Percentiles rank a stretch among this genome's conserved stretches.
Conservation (phyloP, 2,329 filamentous ascomycete genomes). For the Basipetospora chlamydospora region DNA sequence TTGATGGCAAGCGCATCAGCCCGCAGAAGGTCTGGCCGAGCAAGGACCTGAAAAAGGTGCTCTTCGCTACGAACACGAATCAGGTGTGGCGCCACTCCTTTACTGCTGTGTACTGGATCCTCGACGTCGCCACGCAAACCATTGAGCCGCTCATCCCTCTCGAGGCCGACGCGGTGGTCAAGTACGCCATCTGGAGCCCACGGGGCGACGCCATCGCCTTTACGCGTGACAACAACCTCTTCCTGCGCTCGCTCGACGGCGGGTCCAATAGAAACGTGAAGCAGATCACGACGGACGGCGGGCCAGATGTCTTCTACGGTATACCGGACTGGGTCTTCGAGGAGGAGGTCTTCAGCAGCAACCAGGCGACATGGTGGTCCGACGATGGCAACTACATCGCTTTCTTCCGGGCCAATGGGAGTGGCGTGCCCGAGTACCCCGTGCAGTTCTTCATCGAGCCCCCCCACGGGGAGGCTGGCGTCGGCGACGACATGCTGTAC, state of each 20-base stretch:
- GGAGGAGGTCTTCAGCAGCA: conserved; percentile 48
- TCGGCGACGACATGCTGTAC: conserved; percentile 63
- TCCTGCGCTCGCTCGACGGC: conserved; percentile 44
- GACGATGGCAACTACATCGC: conserved; percentile 77
- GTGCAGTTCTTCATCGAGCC: conserved; percentile 85
- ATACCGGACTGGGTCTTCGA: conserved; percentile 97
- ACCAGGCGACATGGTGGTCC: conserved; percentile 91
- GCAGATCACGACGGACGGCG: conserved; percentile 75
- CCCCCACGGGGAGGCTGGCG: conserved; percentile 58
- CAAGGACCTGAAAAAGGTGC: conserved; percentile 69
- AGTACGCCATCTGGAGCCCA: conserved; percentile 83
- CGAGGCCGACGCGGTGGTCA: conserved; percentile 50
- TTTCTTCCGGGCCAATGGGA: conserved; percentile 89
- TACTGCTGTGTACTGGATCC: conserved; percentile 77
- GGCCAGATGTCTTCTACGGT: conserved; percentile 81
- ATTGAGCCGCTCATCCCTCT: conserved; percentile 64
- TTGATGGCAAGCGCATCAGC: conserved; percentile 37
- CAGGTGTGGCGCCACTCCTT: conserved; percentile 85
- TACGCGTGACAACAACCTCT: conserved; percentile 82
- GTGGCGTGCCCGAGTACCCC: conserved; percentile 77
- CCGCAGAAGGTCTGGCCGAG: conserved; percentile 59
- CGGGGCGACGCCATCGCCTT: conserved; percentile 78
- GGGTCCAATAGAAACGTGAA: conserved; percentile 37
- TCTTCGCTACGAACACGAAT: conserved; percentile 58
- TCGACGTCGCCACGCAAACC: conserved; percentile 70